phyloP scores from a whole-genome alignment of 1,139 yeast genomes.

The Hyphopichia buzzinii region DNA sequence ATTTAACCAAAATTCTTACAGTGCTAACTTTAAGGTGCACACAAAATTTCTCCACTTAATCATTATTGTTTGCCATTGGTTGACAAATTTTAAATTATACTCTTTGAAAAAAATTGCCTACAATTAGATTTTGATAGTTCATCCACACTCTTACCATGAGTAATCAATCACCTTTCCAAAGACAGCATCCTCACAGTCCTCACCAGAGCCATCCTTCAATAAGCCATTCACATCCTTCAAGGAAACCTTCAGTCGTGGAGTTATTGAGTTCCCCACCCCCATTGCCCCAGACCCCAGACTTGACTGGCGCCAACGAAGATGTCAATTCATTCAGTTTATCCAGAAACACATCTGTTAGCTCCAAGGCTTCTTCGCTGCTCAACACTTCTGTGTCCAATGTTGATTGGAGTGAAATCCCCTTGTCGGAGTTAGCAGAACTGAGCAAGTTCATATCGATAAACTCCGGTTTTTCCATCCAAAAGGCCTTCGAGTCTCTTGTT shows the following conservation, averaged over 20 bases:
- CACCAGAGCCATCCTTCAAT: background rate
- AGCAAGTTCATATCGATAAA: slow-evolving; percentile 74
- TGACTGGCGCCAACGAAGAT: slow-evolving; percentile 25
- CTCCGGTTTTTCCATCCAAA: slow-evolving; percentile 66
- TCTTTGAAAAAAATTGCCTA: too few species aligned
- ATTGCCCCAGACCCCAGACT: slow-evolving; percentile 28
- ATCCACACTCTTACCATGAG: too few species aligned
- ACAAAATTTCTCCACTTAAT: too few species aligned
- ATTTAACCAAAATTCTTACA: too few species aligned
- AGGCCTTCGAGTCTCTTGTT: slow-evolving; percentile 78
- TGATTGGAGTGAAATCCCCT: slow-evolving; percentile 74
- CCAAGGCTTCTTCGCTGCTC: slow-evolving; percentile 23
- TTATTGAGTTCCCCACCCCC: slow-evolving; percentile 84
- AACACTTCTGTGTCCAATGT: slow-evolving; percentile 18
- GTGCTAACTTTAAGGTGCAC: too few species aligned
- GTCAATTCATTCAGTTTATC: slow-evolving; percentile 41
- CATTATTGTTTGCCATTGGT: too few species aligned
- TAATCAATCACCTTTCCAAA: slow-evolving; percentile 1
- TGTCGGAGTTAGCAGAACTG: slow-evolving; percentile 72
- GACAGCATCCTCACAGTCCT: slow-evolving; percentile 3
- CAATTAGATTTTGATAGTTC: too few species aligned
- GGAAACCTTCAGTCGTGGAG: slow-evolving; percentile 81
- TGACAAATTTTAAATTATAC: too few species aligned
- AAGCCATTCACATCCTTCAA: slow-evolving; percentile 21
- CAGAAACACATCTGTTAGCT: slow-evolving; percentile 41